Base-by-base conservation (phyloP, 345 rosid genomes). In the Eucalyptus regnans region DNA sequence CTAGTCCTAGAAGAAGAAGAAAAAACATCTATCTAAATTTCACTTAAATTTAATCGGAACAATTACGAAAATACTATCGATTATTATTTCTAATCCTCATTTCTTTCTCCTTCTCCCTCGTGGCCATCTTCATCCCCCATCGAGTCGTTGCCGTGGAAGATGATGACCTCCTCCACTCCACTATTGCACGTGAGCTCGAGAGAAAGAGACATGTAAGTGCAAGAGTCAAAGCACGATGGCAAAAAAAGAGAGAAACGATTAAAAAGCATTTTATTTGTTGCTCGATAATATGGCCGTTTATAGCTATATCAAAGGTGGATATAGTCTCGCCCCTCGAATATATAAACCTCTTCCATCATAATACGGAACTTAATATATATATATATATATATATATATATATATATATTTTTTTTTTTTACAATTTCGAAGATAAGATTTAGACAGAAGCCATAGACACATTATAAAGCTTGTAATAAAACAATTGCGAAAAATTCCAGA, bases 261-360 rank as follows among this genome's bases (percentile, higher is more conserved):
- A 16, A 1, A 31, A 64, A 0, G 3, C 18, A 68, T 16, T 68
- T 31, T 31, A 8, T 4, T 68, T 1, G 4, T 15, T 64, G 8
- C 10, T n/a, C 6, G 0, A 64, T 14, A 7, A 64, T 64, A n/a
- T 64, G 31, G 7, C 20, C 76, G 3, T n/a, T n/a, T 64, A 14
- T 15, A 56, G 62, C 29, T 56, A 9, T 2, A 56, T 23, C 29
- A 0, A 9, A 56, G 12, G 13, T 56, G 6, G 29, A 23, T 9
- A 9, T 52, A 8, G 1, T 56, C 13, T 23, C 7, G 6, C 4
- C 29, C 1, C 8, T 52, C 3, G 25, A 1, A 8, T 52, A 7
- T 51, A 51, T 51, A 3, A 51, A 51, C 8, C 54, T 51, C 4
- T 51, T 51, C 22, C 54, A 51, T 51, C 4, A 7, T 52, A 7